Evolutionary conservation across 345 rosid species (phyloP), one percentile per base, ranked within the genome.

Genomic region (Alliaria petiolata): DNA sequence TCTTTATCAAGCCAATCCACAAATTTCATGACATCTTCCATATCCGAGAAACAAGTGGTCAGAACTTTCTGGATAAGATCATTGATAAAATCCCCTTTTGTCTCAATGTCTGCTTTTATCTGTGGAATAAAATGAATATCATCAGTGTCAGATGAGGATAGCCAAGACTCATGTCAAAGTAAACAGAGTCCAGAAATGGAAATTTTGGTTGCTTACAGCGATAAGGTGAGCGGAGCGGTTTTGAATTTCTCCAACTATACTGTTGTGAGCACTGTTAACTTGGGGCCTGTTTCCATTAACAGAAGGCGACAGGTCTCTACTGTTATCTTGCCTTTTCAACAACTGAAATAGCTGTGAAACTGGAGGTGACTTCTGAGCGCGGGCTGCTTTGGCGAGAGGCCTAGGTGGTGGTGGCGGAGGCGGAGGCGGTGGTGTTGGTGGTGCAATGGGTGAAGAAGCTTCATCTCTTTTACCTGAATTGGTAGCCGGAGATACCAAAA

Each of bases 181-280:
- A 36, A 67, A 42, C 12, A 58, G 33, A 58, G 62, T 64, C 30
- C n/a, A 13, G 22, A 30, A 19, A 17, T 76, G 2, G 45, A 63
- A 62, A 16, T 14, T 0, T 17, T 13, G 6, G 39, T 65, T 67
- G 30, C 87, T 83, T 86, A 93, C 98, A 31, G 98, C 98, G 59
- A 89, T 77, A 10, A 90, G 88, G 66, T 88, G 89, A 0, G 93
- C 83, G 0, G 98, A 93, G 45, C 98, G 93, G 72, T 93, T 90
- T 73, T 87, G 96, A 73, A 90, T 89, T 83, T 93, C 98, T 52
- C 90, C 96, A 42, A 93, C 93, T 47, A 90, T 87, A 80, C 93
- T 88, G 54, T 71, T 86, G 59, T 89, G 98, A 28, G 79, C 88
- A 73, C 82, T 86, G 33, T 36, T 70, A 36, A 65, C 79, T 0